Percentiles rank a stretch among this genome's conserved stretches.
Conservation (phyloP, 371 early-diverging fungal species). For the Lichtheimia corymbifera region DNA sequence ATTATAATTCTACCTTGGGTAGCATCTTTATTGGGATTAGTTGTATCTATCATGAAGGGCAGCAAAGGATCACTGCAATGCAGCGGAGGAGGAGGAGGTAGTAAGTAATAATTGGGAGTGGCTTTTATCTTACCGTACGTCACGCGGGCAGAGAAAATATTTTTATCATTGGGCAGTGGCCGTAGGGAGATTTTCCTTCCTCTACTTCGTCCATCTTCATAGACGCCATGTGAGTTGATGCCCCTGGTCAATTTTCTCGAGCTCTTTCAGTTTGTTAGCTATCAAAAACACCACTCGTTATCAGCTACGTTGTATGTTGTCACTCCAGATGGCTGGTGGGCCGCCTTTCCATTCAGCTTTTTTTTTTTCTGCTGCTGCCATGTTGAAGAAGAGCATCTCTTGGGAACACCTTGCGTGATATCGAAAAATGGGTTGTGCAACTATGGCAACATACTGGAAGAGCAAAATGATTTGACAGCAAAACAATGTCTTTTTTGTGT, state of each 20-base stretch:
- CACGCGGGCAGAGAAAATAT: conserved; percentile 2
- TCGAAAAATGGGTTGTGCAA: too few relatives aligned
- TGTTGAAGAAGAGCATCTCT: too few relatives aligned
- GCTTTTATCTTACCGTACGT: conserved; percentile 6
- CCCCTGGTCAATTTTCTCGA: neutral
- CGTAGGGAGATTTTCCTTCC: neutral
- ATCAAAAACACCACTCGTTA: neutral
- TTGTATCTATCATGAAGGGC: too few relatives aligned
- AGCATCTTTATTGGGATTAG: too few relatives aligned
- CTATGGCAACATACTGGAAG: neutral
- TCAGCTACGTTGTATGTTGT: neutral
- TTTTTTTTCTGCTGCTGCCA: too few relatives aligned
- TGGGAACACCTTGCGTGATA: too few relatives aligned
- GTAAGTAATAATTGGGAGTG: neutral
- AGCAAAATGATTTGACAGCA: neutral
- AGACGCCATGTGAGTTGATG: conserved; percentile 17
- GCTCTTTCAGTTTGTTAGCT: neutral
- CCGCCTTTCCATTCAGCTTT: too few relatives aligned
- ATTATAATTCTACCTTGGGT: too few relatives aligned
- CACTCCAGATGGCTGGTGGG: too few relatives aligned
- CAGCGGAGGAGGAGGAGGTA: too few relatives aligned
- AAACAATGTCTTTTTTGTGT: neutral
- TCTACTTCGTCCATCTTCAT: conserved; percentile 11
- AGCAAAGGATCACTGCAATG: too few relatives aligned
- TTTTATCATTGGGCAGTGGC: conserved; percentile 9